Base-by-base conservation (phyloP, 768 basidiomycete species). In the Gymnopilus dilepis region DNA sequence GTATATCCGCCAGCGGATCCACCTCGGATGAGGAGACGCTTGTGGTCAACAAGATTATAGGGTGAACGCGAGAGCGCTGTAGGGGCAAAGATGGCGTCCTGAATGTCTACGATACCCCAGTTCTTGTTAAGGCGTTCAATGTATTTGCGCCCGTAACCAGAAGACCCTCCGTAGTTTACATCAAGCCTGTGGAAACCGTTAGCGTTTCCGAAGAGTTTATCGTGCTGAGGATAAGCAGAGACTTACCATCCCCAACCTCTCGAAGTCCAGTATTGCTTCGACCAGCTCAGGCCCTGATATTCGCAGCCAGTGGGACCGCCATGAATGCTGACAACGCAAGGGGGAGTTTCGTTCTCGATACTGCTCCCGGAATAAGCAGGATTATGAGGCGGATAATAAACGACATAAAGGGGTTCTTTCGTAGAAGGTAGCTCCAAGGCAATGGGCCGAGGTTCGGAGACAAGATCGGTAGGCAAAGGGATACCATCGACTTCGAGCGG, bases 141-240 rank as follows among this genome's bases (percentile, higher is more conserved):
- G 69, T 91, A 94, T 43, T 77, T 75, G 4, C 89, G 82, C 0
- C 92, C 92, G 67, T 88, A 92, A 0, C 91, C 87, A 4, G 85
- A 84, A 0, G 89, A 90, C 0, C 92, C 93, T 1, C 90, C 83
- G 61, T 92, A 89, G 66, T 94, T 89, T 42, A 94, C 90, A 56
- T 90, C 89, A 34, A 90, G 66, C 84, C 89, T 86, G 60, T 51
- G 34, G 58, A 17, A 60, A 26, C 48, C 8, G 22, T 50, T 2
- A 50, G 17, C 28, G 6, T 17, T 17, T 11, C 11, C 5, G 40
- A 11, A 7, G 28, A 21, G 17, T 8, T 31, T 4, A 11, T 11
- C 6, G 31, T 17, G 2, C 8, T 15, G 8, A 48, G 37, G 81
- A 40, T 34, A 5, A 50, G 22, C 8, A 33, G 15, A 60, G 12